Percentiles rank a stretch among this genome's conserved stretches.
Conservation (phyloP, 2,329 filamentous ascomycete species). For the Chrysosporium queenslandicum region DNA sequence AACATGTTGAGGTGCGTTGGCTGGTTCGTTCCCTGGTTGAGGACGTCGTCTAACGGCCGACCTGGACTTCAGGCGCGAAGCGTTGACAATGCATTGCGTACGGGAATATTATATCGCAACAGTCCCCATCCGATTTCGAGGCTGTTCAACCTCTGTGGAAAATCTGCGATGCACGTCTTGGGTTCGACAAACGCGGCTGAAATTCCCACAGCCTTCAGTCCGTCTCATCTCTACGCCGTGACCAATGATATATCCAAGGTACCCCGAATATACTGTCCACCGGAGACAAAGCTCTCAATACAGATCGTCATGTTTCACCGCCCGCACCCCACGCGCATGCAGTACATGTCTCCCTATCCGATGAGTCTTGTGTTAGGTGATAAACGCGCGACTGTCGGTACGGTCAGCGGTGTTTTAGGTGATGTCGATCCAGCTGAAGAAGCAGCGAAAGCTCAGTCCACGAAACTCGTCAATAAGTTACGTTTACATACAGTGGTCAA, state of each 20-base stretch:
- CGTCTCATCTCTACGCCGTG: constrained; percentile 58
- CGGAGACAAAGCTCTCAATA: constrained; percentile 57
- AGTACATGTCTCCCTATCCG: constrained; percentile 84
- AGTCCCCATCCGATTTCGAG: constrained; percentile 68
- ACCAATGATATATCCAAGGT: constrained; percentile 42
- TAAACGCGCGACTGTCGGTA: constrained; percentile 43
- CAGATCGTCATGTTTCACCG: constrained; percentile 86
- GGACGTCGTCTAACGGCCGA: constrained; percentile 1
- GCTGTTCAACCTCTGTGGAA: constrained; percentile 76
- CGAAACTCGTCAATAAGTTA: constrained; percentile 70
- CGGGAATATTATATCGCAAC: constrained; percentile 72
- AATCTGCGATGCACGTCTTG: constrained; percentile 71
- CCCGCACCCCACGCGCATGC: constrained; percentile 78
- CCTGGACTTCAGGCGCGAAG: constrained; percentile 50
- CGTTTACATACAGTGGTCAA: constrained; percentile 76
- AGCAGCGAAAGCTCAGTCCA: constrained; percentile 53
- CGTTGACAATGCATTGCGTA: constrained; percentile 78
- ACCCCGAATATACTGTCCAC: constrained; percentile 63
- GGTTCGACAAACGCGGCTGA: constrained; percentile 62
- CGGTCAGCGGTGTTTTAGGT: constrained; percentile 33
- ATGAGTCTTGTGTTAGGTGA: constrained; percentile 79
- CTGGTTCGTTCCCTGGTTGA: not conserved
- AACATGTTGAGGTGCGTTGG: constrained; percentile 74
- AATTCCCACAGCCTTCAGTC: constrained; percentile 47
- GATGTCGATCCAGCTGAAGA: constrained; percentile 65